Base-by-base conservation (phyloP, 164 flowering plant genomes). In the Stephania yunnanensis region DNA sequence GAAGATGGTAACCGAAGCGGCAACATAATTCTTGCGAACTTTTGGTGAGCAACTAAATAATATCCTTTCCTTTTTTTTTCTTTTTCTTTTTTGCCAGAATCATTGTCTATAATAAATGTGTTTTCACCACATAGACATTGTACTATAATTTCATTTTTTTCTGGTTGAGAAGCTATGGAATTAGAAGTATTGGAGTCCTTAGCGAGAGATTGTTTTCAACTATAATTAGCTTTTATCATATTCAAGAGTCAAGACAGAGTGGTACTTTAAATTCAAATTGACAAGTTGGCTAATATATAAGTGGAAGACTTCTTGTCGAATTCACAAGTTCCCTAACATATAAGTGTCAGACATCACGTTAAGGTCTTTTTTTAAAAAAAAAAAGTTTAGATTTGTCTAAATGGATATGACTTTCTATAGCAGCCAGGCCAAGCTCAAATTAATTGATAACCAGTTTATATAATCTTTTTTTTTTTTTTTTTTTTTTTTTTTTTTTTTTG, bases 1-100 rank as follows among this genome's bases (percentile, higher is more conserved):
- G 20, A 78, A 81, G 72, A 72, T 72, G 3, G 46, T 73, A 69
- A 76, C 31, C 74, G 72, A 75, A 73, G 70, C 46, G 66, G 13
- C 44, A 53, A 50, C 36, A 30, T 71, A 50, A 15, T 58, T 65
- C 78, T 45, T 46, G 29, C 48, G 71, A 48, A 76, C 46, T 65
- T 4, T 46, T 20, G 29, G 63, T 71, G 48, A 64, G 25, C 2
- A 36, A 36, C 42, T 36, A 61, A n/a, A 61, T 61, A 61, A 61
- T 61, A 20, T 61, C 66, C 6, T 46, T 13, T 25, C 29, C 19
- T 6, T 50, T 30, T 68, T 52, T 3, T 71, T 64, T 12, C 44
- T 25, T 25, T 25, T 46, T 13, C 15, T 17, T 30, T 11, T 50
- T 12, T 46, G 11, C 70, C 70, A 66, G 64, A 4, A 63, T 19